A percentile compares a stretch with the other conserved stretches of the same genome.
Evolutionary conservation across 2,329 filamentous ascomycete genomes (phyloP).

Genomic region (Lasiodiplodia gonubiensis): DNA sequence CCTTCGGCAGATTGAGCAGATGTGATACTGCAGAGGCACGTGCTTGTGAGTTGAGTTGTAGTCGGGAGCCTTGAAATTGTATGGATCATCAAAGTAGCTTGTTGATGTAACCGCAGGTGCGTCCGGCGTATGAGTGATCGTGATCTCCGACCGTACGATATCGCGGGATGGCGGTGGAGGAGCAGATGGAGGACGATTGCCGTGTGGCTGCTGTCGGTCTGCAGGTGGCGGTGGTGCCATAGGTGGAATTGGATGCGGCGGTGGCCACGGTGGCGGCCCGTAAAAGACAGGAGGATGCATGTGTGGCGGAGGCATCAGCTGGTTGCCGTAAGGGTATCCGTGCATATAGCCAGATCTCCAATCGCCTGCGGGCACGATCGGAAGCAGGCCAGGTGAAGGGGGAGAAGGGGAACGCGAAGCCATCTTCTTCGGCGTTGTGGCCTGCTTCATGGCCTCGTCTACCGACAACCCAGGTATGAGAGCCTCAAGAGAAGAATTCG

Average conservation of each 20-base stretch:
- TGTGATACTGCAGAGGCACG: conserved; percentile 37
- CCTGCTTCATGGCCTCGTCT: not conserved
- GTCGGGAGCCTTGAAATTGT: conserved; percentile 32
- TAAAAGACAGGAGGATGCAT: not conserved
- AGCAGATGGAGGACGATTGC: not conserved
- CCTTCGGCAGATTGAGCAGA: conserved; percentile 42
- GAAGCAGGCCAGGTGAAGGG: not conserved
- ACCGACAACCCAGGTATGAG: conserved; percentile 10
- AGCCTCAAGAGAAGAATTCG: not conserved
- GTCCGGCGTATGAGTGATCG: conserved; percentile 16
- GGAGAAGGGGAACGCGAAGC: conserved; percentile 1
- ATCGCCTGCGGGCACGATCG: not conserved
- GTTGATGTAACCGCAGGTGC: not conserved
- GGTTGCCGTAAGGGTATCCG: not conserved
- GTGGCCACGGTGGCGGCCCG: not conserved
- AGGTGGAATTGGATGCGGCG: not conserved
- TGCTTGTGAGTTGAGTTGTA: not conserved
- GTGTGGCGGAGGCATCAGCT: not conserved
- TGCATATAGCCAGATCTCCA: not conserved
- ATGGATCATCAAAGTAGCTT: conserved; percentile 21
- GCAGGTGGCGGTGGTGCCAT: not conserved
- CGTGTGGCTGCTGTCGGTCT: not conserved
- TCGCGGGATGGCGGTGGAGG: conserved; percentile 8
- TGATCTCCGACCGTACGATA: conserved; percentile 25
- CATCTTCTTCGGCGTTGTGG: not conserved